phyloP scores from a whole-genome alignment of 768 basidiomycete species.

The Grammothele lineata region DNA sequence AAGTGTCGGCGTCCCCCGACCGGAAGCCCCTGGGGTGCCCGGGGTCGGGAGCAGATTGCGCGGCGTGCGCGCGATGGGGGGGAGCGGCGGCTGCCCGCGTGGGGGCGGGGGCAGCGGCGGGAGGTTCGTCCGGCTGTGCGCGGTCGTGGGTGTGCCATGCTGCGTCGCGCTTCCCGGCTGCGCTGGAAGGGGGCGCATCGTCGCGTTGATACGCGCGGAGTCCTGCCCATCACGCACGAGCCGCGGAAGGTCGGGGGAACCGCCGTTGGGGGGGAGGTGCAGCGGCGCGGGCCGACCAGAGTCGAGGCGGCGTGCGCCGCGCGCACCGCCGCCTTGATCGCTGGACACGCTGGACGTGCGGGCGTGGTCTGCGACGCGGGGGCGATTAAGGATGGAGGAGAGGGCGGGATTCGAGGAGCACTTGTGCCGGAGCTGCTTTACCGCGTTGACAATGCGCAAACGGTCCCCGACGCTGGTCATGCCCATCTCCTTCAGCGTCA shows the following conservation, averaged over 20 bases:
- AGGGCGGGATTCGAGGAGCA: conserved; percentile 30
- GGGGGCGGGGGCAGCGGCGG: conserved; percentile 72
- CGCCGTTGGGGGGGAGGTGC: conserved; percentile 54
- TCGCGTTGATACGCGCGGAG: conserved; percentile 36
- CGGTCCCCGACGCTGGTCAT: conserved; percentile 88
- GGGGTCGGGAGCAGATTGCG: conserved; percentile 21
- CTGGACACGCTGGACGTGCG: conserved; percentile 19
- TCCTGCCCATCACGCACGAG: conserved; percentile 64
- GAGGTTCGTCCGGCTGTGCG: conserved; percentile 41
- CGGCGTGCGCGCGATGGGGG: conserved; percentile 28
- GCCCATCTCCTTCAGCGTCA: conserved; percentile 86
- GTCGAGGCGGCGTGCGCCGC: conserved; percentile 45
- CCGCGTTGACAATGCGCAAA: conserved; percentile 79
- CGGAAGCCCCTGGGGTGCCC: conserved; percentile 20
- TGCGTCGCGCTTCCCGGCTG: conserved; percentile 31
- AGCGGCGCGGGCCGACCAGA: conserved; percentile 75
- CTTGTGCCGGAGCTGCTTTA: conserved; percentile 70
- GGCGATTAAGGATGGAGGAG: conserved; percentile 20
- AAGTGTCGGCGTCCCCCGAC: conserved; percentile 55
- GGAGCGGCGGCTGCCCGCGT: conserved; percentile 51
- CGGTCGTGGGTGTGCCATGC: conserved; percentile 33
- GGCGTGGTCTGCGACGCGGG: conserved; percentile 16
- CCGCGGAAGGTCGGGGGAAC: conserved; percentile 63
- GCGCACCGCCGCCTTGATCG: conserved; percentile 26
- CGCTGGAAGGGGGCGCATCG: conserved; percentile 47